phyloP scores from a whole-genome alignment of 1,284 basidiomycete species.

The Puccinia polysora region DNA sequence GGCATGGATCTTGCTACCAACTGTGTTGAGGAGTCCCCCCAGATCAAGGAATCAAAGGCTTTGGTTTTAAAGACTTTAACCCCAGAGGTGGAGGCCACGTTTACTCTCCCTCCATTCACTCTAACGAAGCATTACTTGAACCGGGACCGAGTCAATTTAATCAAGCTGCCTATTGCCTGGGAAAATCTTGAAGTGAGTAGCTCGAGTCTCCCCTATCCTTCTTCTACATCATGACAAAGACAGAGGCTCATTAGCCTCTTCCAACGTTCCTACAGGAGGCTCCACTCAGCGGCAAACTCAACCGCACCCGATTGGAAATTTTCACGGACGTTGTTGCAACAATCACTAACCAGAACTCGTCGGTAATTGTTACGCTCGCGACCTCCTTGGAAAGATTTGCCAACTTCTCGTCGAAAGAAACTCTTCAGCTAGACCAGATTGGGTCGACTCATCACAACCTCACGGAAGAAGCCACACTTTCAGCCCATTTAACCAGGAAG shows the following conservation, averaged over 20 bases:
- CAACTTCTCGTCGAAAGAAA: background rate
- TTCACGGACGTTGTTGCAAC: conserved; percentile 19
- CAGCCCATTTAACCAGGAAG: background rate
- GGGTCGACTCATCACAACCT: background rate
- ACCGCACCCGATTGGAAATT: background rate
- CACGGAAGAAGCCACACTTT: background rate
- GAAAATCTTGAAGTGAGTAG: background rate
- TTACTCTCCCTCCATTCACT: background rate
- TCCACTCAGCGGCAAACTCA: background rate
- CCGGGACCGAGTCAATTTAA: background rate
- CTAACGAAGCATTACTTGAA: conserved; percentile 4
- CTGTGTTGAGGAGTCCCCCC: background rate
- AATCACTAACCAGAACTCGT: background rate
- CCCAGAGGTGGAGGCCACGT: no score
- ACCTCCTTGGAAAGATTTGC: background rate
- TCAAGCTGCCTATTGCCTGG: conserved; percentile 19
- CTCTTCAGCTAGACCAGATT: background rate
- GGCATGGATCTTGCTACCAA: conserved; percentile 8
- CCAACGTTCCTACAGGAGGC: background rate
- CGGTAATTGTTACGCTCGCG: background rate
- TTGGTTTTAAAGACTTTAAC: no score
- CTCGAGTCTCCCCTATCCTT: background rate
- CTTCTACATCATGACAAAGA: background rate
- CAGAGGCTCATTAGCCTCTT: no score
- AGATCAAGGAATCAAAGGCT: background rate